Evolutionary conservation across 2,329 filamentous ascomycete genomes (phyloP), one percentile per base, ranked within the genome.

Genomic region (Botryotinia convoluta): DNA sequence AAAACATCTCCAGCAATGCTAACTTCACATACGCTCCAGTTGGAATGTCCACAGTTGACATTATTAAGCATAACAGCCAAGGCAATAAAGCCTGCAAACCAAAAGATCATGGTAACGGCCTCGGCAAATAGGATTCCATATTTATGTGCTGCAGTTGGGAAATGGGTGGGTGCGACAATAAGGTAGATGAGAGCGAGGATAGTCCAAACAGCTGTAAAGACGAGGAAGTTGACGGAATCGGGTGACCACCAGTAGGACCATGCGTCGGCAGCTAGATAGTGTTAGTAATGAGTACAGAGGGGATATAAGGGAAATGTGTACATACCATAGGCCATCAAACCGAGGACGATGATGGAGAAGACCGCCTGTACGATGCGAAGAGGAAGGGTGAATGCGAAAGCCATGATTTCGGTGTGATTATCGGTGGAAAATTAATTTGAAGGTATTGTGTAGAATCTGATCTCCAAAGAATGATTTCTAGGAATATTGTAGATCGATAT

Each of bases 81-180:
- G 0, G 93, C 93, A 77, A 97, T 90, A 78, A 94, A 92, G 10
- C 93, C 94, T 0, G 92, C 91, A 80, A 98, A 96, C 94, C 94
- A 97, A 85, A 97, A 97, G 73, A 97, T 86, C 83, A 92, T 91
- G 16, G 93, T 96, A 37, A 96, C 77, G 64, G 85, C 85, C 79
- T 97, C 92, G 45, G 93, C 85, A 1, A 79, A 90, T 29, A 95
- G 84, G 26, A 94, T 88, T 62, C 86, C 89, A 69, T 89, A 88
- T 70, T 86, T 87, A 81, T 93, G 89, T 78, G 90, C 90, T 18
- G 89, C 78, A 37, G 84, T 84, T 5, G 87, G 85, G 78, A 90
- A 84, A 82, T 90, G 90, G 61, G 88, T 84, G 1, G 93, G 92
- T 4, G 90, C 85, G 68, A 95, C 75, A 78, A 90, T 86, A 74